Evolutionary conservation across 768 basidiomycete genomes (phyloP), one percentile per base, ranked within the genome.

Genomic region (Macrolepiota albuminosa): DNA sequence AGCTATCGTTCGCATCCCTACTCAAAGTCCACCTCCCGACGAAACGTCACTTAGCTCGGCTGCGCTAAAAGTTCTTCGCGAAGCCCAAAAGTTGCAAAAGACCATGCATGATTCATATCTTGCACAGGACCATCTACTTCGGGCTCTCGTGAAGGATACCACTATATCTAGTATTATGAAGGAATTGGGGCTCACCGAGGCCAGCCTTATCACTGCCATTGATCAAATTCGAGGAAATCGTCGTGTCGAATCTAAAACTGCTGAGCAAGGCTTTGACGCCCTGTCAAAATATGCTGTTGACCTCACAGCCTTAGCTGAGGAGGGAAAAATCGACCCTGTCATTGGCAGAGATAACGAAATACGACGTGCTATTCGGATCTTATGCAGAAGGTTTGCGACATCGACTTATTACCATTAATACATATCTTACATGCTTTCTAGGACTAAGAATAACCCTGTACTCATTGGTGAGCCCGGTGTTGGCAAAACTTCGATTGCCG

Each of bases 371-470:
- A 82, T 94, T 56, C 88, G 93, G 47, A 91, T 94, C 64, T 80
- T 95, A 37, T 93, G 91, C 64, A 76, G 89, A 78, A 83, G 88
- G 86, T 86, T 56, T 43, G 57, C 50, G n/a, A 49, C 29, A 31
- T 45, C 14, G 43, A 4, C 4, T 59, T 29, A 5, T 46, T 2
- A 46, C 36, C 18, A 54, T 36, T 2, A 26, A 43, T 29, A 9
- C 4, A 26, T 48, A 43, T 46, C 54, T 34, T 59, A 49, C 40
- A 10, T 16, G 43, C 59, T 51, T 14, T 57, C 16, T 10, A 89
- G 95, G 69, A 97, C 94, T 2, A 98, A 98, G 73, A 95, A 95
- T 69, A 97, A 96, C 67, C 94, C 96, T n/a, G 93, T 97, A 43
- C 85, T 98, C 29, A 93, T 98, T 66, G 95, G 95, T 62, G 93